phyloP scores from a whole-genome alignment of 306 rosid species.

The Acacia confusa region DNA sequence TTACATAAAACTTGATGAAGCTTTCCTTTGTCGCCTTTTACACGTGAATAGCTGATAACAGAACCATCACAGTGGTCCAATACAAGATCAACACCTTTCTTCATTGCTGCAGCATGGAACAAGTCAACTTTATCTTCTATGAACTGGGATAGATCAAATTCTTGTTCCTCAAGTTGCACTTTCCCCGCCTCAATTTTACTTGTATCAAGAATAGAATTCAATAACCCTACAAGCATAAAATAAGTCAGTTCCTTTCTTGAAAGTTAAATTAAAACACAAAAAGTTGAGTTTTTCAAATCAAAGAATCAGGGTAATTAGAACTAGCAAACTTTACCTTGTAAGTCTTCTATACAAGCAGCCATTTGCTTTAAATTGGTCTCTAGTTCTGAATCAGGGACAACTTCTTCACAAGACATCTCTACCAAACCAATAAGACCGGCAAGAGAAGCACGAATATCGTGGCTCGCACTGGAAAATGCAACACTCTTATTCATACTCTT shows the following conservation, averaged over 20 bases:
- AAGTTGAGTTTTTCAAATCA: neutral
- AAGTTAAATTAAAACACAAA: neutral
- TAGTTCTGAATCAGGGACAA: conserved; percentile 38
- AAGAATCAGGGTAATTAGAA: neutral
- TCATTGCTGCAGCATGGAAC: conserved; percentile 55
- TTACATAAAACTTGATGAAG: conserved; percentile 73
- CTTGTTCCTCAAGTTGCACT: conserved; percentile 72
- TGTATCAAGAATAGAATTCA: conserved; percentile 79
- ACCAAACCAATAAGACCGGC: conserved; percentile 68
- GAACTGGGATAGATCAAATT: conserved; percentile 61
- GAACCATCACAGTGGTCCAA: conserved; percentile 73
- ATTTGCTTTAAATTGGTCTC: conserved; percentile 56
- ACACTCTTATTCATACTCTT: conserved; percentile 66
- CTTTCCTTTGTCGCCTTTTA: conserved; percentile 76
- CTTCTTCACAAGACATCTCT: conserved; percentile 45
- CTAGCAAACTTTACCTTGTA: conserved; percentile 48
- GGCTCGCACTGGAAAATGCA: conserved; percentile 71
- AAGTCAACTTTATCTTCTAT: conserved; percentile 76
- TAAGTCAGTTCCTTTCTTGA: neutral
- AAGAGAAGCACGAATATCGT: conserved; percentile 70
- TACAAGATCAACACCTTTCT: conserved; percentile 70
- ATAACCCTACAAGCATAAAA: conserved; percentile 43
- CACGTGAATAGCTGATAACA: conserved; percentile 39
- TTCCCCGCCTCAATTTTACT: conserved; percentile 87
- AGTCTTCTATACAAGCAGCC: conserved; percentile 60